Base-by-base conservation (phyloP, 208 protist genomes). In the Acanthamoeba comandoni region DNA sequence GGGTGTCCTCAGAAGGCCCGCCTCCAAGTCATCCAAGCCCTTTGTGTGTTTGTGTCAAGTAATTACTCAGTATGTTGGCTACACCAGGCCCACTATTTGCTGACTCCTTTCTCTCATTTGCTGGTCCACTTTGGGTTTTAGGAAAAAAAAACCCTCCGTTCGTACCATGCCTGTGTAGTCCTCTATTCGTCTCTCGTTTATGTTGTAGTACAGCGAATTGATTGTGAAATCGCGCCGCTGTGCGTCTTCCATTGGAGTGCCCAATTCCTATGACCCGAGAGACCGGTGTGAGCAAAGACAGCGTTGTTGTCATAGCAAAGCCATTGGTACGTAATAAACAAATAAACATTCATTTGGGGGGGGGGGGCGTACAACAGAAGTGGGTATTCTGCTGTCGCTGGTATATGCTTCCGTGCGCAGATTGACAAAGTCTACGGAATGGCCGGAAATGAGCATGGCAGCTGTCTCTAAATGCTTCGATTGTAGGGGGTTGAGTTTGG, bases 381-480 rank as follows among this genome's bases (percentile, higher is more conserved):
- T 62, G 55, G 55, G n/a, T 43, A 99, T 99, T 77, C 98, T 95
- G 11, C 94, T 97, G 29, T 97, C 94, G 3, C 93, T 89, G 2
- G 94, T 94, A 95, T 99, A 99, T 13, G 96, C 92, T 92, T 99
- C 98, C 0, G 94, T 93, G 35, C 98, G 92, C 4, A 99, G 95
- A 82, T 98, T 97, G 62, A 98, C 98, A 91, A 99, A 98, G 95
- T 99, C 98, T 24, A 97, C 39, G 26, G 73, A 57, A 52, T 92
- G 60, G 8, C 92, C 96, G 51, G 62, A 60, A 15, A 95, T 57
- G n/a, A n/a, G n/a, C 8, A 98, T 95, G 2, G 97, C 98, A 12
- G 98, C 98, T 19, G 98, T 99, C 80, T 99, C 98, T 43, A 99
- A 97, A 93, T 99, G 98, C 95, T 99, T 99, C 0, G 97, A 98